Percentiles rank a stretch among this genome's conserved stretches.
These are phyloP conservation scores for Ramaria sp. DNA, from an alignment of 768 basidiomycete genomes.

Conservation along the genomic window DNA sequence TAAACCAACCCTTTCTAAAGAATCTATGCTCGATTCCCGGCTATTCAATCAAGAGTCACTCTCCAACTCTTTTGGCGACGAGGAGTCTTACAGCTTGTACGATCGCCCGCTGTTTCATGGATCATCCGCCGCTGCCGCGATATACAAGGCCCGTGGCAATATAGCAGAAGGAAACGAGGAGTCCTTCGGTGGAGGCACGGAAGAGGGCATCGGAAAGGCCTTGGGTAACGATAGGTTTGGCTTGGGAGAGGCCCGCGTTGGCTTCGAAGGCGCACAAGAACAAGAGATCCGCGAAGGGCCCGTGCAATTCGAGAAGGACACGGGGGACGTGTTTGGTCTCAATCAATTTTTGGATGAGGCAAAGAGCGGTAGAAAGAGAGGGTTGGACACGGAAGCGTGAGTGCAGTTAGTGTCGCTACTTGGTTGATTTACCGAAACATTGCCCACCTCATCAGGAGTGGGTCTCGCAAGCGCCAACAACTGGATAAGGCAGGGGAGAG, in stretches of 20 bases:
- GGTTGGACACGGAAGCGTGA: slow-evolving; percentile 67
- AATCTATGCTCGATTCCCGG: slow-evolving; percentile 94
- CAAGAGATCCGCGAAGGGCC: slow-evolving; percentile 86
- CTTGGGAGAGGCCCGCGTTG: slow-evolving; percentile 71
- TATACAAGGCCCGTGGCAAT: slow-evolving; percentile 91
- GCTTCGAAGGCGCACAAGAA: slow-evolving; percentile 85
- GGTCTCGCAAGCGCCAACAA: slow-evolving; percentile 60
- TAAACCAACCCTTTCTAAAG: slow-evolving; percentile 92
- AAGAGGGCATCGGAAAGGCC: slow-evolving; percentile 86
- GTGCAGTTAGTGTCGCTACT: slow-evolving; percentile 18
- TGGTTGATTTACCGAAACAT: background rate
- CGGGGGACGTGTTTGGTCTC: slow-evolving; percentile 91
- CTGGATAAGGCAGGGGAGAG: slow-evolving; percentile 48
- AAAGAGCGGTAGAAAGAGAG: slow-evolving; percentile 88
- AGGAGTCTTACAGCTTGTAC: slow-evolving; percentile 91
- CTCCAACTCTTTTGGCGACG: slow-evolving; percentile 71
- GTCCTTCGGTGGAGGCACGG: slow-evolving; percentile 88
- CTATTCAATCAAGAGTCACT: slow-evolving; percentile 95
- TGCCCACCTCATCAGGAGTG: slow-evolving; percentile 26
- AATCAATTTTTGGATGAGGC: slow-evolving; percentile 97
- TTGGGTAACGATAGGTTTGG: slow-evolving; percentile 91
- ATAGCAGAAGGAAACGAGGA: slow-evolving; percentile 82
- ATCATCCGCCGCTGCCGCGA: slow-evolving; percentile 95
- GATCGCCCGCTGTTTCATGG: slow-evolving; percentile 95
- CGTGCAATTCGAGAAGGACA: slow-evolving; percentile 98